phyloP scores from a whole-genome alignment of 148 eudicot genomes.

The Agrostemma githago region DNA sequence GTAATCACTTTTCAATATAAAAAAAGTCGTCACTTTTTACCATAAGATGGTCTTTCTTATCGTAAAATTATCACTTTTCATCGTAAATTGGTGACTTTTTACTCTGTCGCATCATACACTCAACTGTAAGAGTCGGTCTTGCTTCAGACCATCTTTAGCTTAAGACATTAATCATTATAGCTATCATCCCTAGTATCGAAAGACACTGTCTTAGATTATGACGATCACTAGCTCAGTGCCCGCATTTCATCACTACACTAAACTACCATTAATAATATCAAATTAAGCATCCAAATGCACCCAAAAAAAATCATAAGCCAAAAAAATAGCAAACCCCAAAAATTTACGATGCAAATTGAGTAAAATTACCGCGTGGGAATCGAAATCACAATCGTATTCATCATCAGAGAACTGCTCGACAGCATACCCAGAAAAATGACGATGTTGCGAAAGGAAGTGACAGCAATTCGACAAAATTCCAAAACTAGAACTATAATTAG shows the following conservation, averaged over 20 bases:
- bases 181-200: no score
- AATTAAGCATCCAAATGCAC: background rate
- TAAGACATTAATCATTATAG: no score
- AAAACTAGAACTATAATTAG: conserved; percentile 9
- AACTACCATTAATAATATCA: background rate
- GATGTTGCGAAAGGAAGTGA: conserved; percentile 10
- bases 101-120: no score
- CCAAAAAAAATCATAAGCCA: background rate
- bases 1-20: no score
- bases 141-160: no score
- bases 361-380: conserved; percentile 53
- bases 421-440: conserved; percentile 45
- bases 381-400: conserved; percentile 95
- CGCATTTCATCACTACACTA: background rate
- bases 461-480: conserved; percentile 25
- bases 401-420: conserved; percentile 96
- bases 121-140: no score
- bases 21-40: no score
- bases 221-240: background rate
- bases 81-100: no score
- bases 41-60: no score
- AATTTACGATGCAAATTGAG: background rate
- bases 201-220: background rate
- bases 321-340: background rate
- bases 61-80: no score